These are phyloP conservation scores for Beauveria brongniartii DNA, from an alignment of 2,329 filamentous ascomycete genomes.

Conservation along the genomic window DNA sequence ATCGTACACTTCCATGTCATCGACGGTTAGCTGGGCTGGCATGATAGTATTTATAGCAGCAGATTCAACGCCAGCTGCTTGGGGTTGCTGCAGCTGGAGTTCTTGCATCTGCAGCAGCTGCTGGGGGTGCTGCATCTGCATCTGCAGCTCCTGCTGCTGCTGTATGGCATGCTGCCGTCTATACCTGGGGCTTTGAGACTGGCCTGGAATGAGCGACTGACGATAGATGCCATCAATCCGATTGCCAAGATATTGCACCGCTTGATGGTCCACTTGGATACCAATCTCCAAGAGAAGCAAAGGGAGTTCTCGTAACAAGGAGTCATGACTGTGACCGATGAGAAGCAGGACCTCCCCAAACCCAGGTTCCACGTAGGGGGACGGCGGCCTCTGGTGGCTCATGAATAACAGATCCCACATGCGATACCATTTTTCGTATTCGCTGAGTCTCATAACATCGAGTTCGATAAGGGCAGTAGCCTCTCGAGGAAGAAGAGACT, in stretches of 20 bases:
- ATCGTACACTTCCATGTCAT: too few species aligned
- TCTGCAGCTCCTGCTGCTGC: not conserved
- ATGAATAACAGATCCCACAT: not conserved
- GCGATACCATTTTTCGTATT: not conserved
- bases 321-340: not conserved
- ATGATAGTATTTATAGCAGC: too few species aligned
- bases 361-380: not conserved
- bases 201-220: too few species aligned
- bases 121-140: not conserved
- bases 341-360: not conserved
- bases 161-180: not conserved
- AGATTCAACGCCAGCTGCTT: too few species aligned
- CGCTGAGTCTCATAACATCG: not conserved
- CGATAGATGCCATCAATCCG: too few species aligned
- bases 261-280: not conserved
- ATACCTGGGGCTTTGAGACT: not conserved
- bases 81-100: too few species aligned
- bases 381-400: not conserved
- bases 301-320: too few species aligned
- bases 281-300: too few species aligned
- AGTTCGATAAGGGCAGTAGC: not conserved
- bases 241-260: not conserved
- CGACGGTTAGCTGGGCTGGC: too few species aligned
- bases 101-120: too few species aligned
- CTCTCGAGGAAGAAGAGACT: not conserved